Evolutionary conservation across 768 basidiomycete genomes (phyloP), one percentile per base, ranked within the genome.

Genomic region (Kwoniella sp.): DNA sequence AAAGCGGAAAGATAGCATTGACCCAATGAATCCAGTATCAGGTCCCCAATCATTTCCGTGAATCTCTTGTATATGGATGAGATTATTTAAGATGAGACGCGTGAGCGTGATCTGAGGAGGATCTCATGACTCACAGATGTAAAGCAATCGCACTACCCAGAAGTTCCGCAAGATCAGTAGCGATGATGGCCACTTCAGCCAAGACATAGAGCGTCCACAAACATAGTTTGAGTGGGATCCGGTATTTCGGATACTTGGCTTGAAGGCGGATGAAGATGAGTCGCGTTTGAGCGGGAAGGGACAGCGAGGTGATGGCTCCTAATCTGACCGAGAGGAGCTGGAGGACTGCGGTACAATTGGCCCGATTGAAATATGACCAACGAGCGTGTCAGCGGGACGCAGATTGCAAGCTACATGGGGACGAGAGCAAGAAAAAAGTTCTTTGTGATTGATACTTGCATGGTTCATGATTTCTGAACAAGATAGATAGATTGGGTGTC

Each of bases 321-420:
- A 98, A 82, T 66, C 89, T 84, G 49, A 88, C 86, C 5, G 92
- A 87, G 47, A 93, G 84, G 25, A 89, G 84, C 85, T 96, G 94
- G 17, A 93, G 83, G 66, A 90, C 86, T 71, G 64, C 1, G 27
- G 27, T n/a, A n/a, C n/a, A n/a, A n/a, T n/a, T n/a, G n/a, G n/a
- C n/a, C n/a, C n/a, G n/a, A n/a, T n/a, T n/a, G n/a, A n/a, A n/a
- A n/a, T n/a, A n/a, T n/a, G n/a, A n/a, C n/a, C n/a, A n/a, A n/a
- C n/a, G n/a, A n/a, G n/a, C n/a, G n/a, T n/a, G n/a, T n/a, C n/a
- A n/a, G n/a, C 33, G 13, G 33, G 33, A 33, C 33, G 33, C 33
- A 33, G 33, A 5, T 6, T 6, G 33, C 33, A 13, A 33, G 5
- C 33, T 33, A 13, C 7, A 13, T 33, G 33, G 5, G 13, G 33